Evolutionary conservation across 441 rosid species (phyloP), one percentile per base, ranked within the genome.

Genomic region (Hypseocharis bilobata): DNA sequence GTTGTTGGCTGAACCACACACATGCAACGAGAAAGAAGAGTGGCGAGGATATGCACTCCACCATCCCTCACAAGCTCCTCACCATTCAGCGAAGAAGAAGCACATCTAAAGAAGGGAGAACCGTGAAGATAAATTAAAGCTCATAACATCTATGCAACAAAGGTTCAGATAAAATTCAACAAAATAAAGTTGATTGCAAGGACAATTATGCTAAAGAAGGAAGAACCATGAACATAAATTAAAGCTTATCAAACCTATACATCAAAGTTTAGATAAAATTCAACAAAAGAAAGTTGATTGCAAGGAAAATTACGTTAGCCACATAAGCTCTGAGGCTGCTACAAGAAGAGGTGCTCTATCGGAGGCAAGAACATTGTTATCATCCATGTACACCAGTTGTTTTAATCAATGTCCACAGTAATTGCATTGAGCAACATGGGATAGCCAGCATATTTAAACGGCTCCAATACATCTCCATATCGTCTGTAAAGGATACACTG

Each of bases 361-460:
- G 54, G 85, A 77, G 70, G 99, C 84, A 49, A 95, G 86, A 80
- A 95, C 92, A 82, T 89, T 95, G 88, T 65, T 87, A 73, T 95
- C 99, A 69, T 85, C 97, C 84, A 83, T 75, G n/a, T n/a, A n/a
- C n/a, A n/a, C n/a, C n/a, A n/a, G n/a, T 89, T 95, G 88, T 65
- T 87, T 72, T 95, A 98, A 69, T 85, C 97, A 83, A 83, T 75
- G 76, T 89, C 93, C 70, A 95, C 98, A 60, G 93, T 87, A 73
- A 95, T 80, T 64, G 95, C 97, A 78, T 88, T 91, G 59, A 95
- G 93, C 84, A 95, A 72, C 99, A 95, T 91, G 11, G 93, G 99
- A 81, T 95, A 95, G 71, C 99, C 99, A 65, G 99, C 99, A 86
- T 95, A 95, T 75, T 92, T 95, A 80, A 95, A 95, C 56, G 99